phyloP scores from a whole-genome alignment of 1,284 basidiomycete genomes.

The Leucoagaricus sp. region DNA sequence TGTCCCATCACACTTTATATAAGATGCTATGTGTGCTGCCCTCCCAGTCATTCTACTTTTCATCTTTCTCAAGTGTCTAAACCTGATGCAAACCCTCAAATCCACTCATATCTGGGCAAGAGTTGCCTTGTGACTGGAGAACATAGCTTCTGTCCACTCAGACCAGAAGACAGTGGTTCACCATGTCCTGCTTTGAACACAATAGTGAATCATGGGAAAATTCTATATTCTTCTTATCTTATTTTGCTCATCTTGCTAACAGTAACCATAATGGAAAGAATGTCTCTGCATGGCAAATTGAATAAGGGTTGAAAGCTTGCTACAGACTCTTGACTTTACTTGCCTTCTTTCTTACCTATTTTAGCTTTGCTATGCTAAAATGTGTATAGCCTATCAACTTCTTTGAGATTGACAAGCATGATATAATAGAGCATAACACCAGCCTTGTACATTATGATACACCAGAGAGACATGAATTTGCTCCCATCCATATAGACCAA shows the following conservation, averaged over 20 bases:
- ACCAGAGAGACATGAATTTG: constrained; percentile 32
- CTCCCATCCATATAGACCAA: constrained; percentile 37
- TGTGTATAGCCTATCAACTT: constrained; percentile 39
- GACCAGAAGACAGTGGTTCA: constrained; percentile 42
- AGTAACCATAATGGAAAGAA: constrained; percentile 52
- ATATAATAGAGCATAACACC: constrained; percentile 43
- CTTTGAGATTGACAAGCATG: constrained; percentile 46
- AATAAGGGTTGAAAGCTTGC: constrained; percentile 45
- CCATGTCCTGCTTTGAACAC: constrained; percentile 51
- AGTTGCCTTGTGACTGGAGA: constrained; percentile 34
- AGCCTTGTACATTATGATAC: constrained; percentile 47
- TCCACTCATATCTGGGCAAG: constrained; percentile 26
- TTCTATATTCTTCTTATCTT: constrained; percentile 14
- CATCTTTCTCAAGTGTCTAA: constrained; percentile 21
- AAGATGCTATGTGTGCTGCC: neutral
- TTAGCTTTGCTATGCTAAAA: constrained; percentile 47
- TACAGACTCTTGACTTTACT: constrained; percentile 55
- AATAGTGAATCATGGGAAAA: constrained; percentile 48
- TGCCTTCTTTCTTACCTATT: constrained; percentile 47
- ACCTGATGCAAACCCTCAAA: constrained; percentile 25
- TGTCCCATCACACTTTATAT: constrained; percentile 3
- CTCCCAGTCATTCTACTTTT: neutral
- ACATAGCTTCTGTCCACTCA: constrained; percentile 35
- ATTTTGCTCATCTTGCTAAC: neutral
- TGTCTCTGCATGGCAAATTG: constrained; percentile 44